Conservation (phyloP, 2,329 filamentous ascomycete species). For the Venturia effusa region DNA sequence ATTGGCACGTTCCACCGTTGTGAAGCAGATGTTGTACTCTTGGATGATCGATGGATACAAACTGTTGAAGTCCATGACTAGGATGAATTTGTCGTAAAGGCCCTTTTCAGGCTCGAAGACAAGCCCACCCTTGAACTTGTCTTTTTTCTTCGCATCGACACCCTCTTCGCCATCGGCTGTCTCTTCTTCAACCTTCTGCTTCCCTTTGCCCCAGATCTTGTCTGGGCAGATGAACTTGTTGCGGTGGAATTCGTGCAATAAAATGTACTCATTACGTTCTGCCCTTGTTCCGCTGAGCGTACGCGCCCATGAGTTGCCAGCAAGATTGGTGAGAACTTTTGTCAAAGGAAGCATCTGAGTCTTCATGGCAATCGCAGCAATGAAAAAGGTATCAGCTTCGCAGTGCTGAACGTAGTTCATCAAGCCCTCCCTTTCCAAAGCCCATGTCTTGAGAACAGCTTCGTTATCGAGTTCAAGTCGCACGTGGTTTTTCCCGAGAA, state of each 20-base stretch:
- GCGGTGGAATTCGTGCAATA: conserved; percentile 89
- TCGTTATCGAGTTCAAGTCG: conserved; percentile 86
- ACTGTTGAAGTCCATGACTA: conserved; percentile 99
- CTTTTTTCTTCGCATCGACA: conserved; percentile 81
- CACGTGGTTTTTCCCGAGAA: conserved; percentile 60
- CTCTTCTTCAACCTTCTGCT: conserved; percentile 62
- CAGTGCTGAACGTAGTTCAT: conserved; percentile 92
- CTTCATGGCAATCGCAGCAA: conserved; percentile 78
- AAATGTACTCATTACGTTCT: conserved; percentile 97
- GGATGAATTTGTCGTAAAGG: conserved; percentile 92
- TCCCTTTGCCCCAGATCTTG: conserved; percentile 73
- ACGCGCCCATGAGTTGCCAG: conserved; percentile 95
- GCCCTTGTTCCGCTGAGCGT: conserved; percentile 92
- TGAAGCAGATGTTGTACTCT: conserved; percentile 99
- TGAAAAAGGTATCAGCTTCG: conserved; percentile 91
- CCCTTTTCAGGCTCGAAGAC: conserved; percentile 98
- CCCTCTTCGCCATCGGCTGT: conserved; percentile 55
- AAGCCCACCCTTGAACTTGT: conserved; percentile 97
- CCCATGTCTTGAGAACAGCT: conserved; percentile 76
- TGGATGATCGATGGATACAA: conserved; percentile 98
- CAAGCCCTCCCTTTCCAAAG: conserved; percentile 68
- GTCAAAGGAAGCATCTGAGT: conserved; percentile 89
- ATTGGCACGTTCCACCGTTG: conserved; percentile 73
- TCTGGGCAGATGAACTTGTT: conserved; percentile 98
- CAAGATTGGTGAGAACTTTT: conserved; percentile 90